Base-by-base conservation (phyloP, 495 filamentous ascomycete species). In the Tuber indicum region DNA sequence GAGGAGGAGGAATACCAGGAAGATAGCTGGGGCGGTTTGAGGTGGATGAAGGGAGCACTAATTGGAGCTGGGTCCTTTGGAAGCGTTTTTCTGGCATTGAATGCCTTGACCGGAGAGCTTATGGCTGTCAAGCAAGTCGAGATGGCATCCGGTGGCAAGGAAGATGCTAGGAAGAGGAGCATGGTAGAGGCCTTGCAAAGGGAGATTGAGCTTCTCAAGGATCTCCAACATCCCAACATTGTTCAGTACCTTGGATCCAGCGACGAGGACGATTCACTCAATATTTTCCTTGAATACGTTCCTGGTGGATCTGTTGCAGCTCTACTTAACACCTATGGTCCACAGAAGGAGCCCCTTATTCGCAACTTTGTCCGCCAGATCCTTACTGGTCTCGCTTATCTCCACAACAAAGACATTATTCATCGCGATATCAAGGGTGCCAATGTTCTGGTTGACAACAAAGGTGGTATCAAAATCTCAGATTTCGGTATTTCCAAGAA, bases 271-370 rank as follows among this genome's bases (percentile, higher is more conserved):
- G 89, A 93, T 74, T 92, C 97, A 81, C 89, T 99, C 80, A 99
- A 99, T 86, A 99, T 99, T 91, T 99, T 99, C 90, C 89, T 99
- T 81, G 96, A 99, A 85, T 99, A 99, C 85, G 96, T 99, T 12
- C 93, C 96, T 46, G 96, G 96, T 84, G 96, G 96, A 44, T 98
- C 95, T 21, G 96, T 99, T 47, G 95, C 96, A 58, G 94, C 93
- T 9, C 97, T 99, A 93, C 91, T 99, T 76, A 96, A 97, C 84
- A 96, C 94, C 79, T 99, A 99, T 86, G 96, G 97, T 76, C 93
- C 94, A 23, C 90, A 98, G 72, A 91, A 92, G 69, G 96, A 99
- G 81, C 93, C 94, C 3, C 88, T 99, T 71, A 93, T 99, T 77
- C 92, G 94, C 82, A 98, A 93, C 84, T 98, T 99, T 79, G 95